Base-by-base conservation (phyloP, 352 stramenopile species). In the Globisporangium irregulare region DNA sequence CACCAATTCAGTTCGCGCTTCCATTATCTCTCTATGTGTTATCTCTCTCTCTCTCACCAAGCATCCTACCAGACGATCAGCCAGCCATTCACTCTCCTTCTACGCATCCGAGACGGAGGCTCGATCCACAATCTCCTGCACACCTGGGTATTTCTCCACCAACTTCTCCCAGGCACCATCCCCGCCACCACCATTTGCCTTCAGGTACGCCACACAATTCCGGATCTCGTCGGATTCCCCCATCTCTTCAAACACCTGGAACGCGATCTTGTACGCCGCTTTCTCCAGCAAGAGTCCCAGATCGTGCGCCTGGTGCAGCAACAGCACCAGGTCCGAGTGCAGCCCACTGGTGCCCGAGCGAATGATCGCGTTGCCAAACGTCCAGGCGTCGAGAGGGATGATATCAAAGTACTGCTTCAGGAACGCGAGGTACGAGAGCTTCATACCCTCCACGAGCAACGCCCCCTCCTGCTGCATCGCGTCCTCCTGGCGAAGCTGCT, bases 341-440 rank as follows among this genome's bases (percentile, higher is more conserved):
- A 90, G 62, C 8, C 74, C 72, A 32, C 64, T 73, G 5, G 80
- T 87, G 0, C 72, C 81, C 32, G 80, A 79, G 3, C 84, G 84
- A 46, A 90, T 74, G 46, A 92, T 76, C 32, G 82, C 82, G 36
- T 70, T 70, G 41, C 72, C 68, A 1, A 92, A 51, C n/a, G 80
- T 89, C 78, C 78, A 88, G 59, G 74, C 70, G 22, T 87, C 74
- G 53, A 79, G 77, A 18, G 68, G 69, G 20, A 92, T 64, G 27
- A 92, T 77, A 53, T 70, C 53, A 25, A 71, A 69, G 62, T 90
- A 92, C n/a, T 72, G 73, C 59, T 79, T 55, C 55, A 92, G 56
- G n/a, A 92, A 79, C 0, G 75, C 70, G 32, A 79, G 69, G 71
- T 78, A 90, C 60, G 84, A 89, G 14, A 92, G 68, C 61, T 87